Conservation (phyloP, 352 stramenopile genomes). For the Hyaloperonospora brassicae region DNA sequence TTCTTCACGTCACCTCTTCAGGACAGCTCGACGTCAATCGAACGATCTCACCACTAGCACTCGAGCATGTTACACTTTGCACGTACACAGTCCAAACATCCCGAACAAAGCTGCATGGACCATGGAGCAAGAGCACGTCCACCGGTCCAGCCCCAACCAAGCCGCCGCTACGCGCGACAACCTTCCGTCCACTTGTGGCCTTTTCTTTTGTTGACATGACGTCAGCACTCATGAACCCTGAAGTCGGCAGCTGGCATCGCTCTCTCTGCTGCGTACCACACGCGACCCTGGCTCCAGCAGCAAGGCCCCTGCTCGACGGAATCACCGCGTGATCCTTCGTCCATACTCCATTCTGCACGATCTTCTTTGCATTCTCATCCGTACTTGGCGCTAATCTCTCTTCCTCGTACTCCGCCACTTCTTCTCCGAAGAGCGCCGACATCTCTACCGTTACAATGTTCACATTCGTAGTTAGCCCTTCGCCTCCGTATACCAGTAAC, state of each 20-base stretch:
- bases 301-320: neutral
- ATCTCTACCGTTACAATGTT: constrained; percentile 27
- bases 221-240: neutral
- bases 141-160: neutral
- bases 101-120: constrained; percentile 29
- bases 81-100: constrained; percentile 22
- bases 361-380: constrained; percentile 5
- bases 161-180: no score
- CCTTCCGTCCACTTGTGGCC: no score
- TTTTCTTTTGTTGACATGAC: no score
- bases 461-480: neutral
- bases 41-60: neutral
- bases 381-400: constrained; percentile 9
- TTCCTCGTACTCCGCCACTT: constrained; percentile 29
- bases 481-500: neutral
- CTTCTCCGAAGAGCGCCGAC: constrained; percentile 39
- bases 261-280: neutral
- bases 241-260: neutral
- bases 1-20: constrained; percentile 14
- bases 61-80: neutral
- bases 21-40: neutral
- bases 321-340: neutral
- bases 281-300: neutral
- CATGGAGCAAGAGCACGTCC: constrained; percentile 19
- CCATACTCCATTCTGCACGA: constrained; percentile 6